Conservation (phyloP, 768 basidiomycete genomes). For the Jaapia argillacea region DNA sequence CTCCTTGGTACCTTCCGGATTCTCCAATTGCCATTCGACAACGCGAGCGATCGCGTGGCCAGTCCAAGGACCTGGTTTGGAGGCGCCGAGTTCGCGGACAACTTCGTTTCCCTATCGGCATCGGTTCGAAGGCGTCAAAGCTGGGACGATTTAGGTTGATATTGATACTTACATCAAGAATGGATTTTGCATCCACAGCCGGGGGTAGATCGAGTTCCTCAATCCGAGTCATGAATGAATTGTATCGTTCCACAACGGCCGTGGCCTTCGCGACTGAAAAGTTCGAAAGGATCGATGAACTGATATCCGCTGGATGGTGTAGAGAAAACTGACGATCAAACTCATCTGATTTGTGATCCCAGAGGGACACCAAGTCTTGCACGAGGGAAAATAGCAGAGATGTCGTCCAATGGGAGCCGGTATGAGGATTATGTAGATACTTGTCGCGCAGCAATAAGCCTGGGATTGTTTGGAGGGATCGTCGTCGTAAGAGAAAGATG, state of each 20-base stretch:
- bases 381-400: constrained; percentile 70
- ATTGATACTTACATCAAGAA: constrained; percentile 60
- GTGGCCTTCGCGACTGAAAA: constrained; percentile 32
- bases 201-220: constrained; percentile 50
- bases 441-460: constrained; percentile 64
- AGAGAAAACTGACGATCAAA: constrained; percentile 32
- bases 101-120: constrained; percentile 61
- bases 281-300: constrained; percentile 8
- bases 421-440: constrained; percentile 49
- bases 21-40: constrained; percentile 77
- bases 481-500: background rate
- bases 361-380: constrained; percentile 53
- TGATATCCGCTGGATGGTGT: constrained; percentile 8
- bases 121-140: constrained; percentile 1
- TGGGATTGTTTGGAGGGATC: constrained; percentile 11
- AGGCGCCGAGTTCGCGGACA: constrained; percentile 35
- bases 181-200: constrained; percentile 56
- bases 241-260: constrained; percentile 51
- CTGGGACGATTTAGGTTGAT: background rate
- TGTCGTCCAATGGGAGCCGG: constrained; percentile 59
- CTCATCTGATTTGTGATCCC: constrained; percentile 27
- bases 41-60: constrained; percentile 53
- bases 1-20: constrained; percentile 57
- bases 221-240: constrained; percentile 47
- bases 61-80: constrained; percentile 63